Evolutionary conservation across 805 yeast genomes (phyloP), one percentile per base, ranked within the genome.

Genomic region (Lipomyces yamanashiensis): DNA sequence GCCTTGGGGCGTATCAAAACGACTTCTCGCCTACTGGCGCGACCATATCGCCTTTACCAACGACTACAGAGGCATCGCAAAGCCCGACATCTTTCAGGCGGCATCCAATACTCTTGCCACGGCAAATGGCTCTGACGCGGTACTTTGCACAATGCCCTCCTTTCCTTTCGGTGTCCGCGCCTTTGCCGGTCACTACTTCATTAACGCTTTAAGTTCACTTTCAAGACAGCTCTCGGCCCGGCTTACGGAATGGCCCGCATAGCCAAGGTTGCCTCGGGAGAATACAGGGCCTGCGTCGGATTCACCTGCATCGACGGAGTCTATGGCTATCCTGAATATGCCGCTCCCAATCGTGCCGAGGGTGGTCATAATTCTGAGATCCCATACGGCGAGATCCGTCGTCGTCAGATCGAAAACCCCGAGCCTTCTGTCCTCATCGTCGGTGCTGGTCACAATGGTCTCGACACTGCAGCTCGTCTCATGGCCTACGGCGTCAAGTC

Each of bases 391-490:
- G 19, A 47, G 37, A 7, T 48, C 9, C 63, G 66, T 17, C 19
- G 41, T 44, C 43, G 44, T 2, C 61, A 59, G n/a, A 5, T 61
- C 15, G 64, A 59, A 8, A 47, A 63, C 37, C 61, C 62, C 0
- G 77, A 79, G 15, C 61, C 61, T 36, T 51, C 75, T 13, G 82
- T 80, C 19, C 71, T 80, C 40, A 73, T 80, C 63, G 78, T 80
- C 50, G 84, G 84, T 45, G 84, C 81, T 62, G 83, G 84, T 17
- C 84, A 80, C 70, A 76, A 78, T 62, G 83, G 83, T 2, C 70
- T 80, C 39, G 76, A 76, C 28, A 69, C 74, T 33, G 83, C 83
- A 36, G 82, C 83, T 0, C 71, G 81, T 54, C 71, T 80, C 70
- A 78, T 78, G 62, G 71, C 73, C 3, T 73, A 78, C 72, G 83